Evolutionary conservation across 148 eudicot genomes (phyloP).

Genomic region (Gaultheria prostrata): DNA sequence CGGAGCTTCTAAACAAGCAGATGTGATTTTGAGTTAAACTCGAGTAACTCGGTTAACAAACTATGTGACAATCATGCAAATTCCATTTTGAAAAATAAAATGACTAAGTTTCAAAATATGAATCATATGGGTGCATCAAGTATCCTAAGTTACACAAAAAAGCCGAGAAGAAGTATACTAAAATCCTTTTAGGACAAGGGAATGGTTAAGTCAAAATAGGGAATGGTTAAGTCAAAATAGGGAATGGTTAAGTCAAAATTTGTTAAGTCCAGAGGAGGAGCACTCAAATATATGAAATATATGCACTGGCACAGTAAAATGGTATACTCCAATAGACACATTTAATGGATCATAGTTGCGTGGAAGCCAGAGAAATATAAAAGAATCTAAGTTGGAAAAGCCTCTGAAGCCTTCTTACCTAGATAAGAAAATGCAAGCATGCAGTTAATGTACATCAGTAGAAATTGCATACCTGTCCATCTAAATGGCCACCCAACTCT

Average conservation of each 20-base stretch:
- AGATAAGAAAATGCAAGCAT: not conserved
- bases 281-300: not conserved
- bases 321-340: not conserved
- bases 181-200: not conserved
- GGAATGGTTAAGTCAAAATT: not conserved
- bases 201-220: no score
- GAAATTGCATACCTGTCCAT: slow-evolving; percentile 49
- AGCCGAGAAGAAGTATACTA: not conserved
- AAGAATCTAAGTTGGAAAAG: not conserved
- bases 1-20: not conserved
- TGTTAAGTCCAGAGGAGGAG: not conserved
- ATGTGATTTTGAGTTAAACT: not conserved
- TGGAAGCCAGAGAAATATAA: not conserved
- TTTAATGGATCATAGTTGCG: not conserved
- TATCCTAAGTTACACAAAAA: not conserved
- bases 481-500: slow-evolving; percentile 28
- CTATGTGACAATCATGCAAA: not conserved
- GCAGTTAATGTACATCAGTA: not conserved
- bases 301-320: not conserved
- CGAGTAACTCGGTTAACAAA: not conserved
- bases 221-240: not conserved
- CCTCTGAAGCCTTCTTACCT: not conserved
- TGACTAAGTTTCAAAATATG: not conserved
- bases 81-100: not conserved
- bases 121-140: not conserved